Evolutionary conservation across 306 rosid species (phyloP).

Genomic region (Vachellia collinsii): DNA sequence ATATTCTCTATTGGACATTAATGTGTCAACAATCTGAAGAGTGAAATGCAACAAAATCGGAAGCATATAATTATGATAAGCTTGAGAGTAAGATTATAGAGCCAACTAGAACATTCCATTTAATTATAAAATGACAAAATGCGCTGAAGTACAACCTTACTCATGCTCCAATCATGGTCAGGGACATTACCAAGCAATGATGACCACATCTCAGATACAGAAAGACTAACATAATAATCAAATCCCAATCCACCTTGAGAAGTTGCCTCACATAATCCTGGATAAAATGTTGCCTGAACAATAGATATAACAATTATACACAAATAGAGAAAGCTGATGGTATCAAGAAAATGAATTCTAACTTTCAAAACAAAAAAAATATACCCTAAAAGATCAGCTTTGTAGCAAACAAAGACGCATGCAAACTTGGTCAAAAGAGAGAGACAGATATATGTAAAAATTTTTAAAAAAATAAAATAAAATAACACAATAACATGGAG

Average conservation of each 20-base stretch:
- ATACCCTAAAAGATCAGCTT: neutral
- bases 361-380: neutral
- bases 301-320: conserved; percentile 29
- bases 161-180: conserved; percentile 92
- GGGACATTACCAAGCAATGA: conserved; percentile 77
- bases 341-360: neutral
- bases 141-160: conserved; percentile 60
- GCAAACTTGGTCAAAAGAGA: neutral
- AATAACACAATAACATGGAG: neutral
- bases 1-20: conserved; percentile 62
- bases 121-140: conserved; percentile 22
- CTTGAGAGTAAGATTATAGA: conserved; percentile 17
- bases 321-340: neutral
- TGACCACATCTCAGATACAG: conserved; percentile 88
- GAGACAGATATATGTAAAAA: neutral
- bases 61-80: conserved; percentile 29
- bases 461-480: neutral
- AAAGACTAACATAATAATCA: conserved; percentile 89
- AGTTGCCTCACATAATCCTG: conserved; percentile 88
- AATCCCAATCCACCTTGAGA: conserved; percentile 98
- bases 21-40: conserved; percentile 74
- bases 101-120: conserved; percentile 25
- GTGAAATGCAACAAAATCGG: conserved; percentile 22
- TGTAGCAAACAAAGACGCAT: neutral
- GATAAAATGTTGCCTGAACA: conserved; percentile 86